Evolutionary conservation across 306 rosid species (phyloP), one percentile per base, ranked within the genome.

Genomic region (Cotoneaster glaucophyllus): DNA sequence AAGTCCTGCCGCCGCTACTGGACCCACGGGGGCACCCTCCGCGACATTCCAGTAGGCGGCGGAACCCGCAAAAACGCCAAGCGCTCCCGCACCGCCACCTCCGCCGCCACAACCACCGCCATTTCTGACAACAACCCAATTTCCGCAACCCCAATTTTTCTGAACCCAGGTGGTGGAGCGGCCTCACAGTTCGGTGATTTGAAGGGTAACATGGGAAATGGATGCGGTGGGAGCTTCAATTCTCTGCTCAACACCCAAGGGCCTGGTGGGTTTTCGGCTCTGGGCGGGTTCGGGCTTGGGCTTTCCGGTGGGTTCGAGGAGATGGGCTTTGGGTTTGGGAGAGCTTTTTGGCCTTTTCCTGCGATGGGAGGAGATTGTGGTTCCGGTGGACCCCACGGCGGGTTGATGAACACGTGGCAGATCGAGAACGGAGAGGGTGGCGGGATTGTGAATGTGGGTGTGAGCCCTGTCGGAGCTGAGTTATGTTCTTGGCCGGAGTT

Each of bases 1-100:
- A 95, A 95, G 80, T 74, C 93, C 58, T 95, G 99, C 84, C 97
- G 99, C n/a, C 97, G 99, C 28, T 95, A 95, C 81, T 95, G 99
- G 99, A 95, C 99, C 5, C 97, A 92, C 24, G 99, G 99, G 0
- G 99, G 99, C 9, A 92, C 99, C 3, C 99, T 95, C 54, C 97
- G 99, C 0, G 98, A 95, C 79, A 95, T 95, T 56, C 99, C 99
- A 6, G 85, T 95, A 52, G 99, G 99, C 3, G 99, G 99, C 1
- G 99, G 98, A 2, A 86, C 87, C 58, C 90, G 99, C 3, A 95
- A 92, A 74, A 95, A 89, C 75, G 96, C 98, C 17, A 92, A 95
- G 77, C 96, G 99, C 69, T 90, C 93, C 6, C 96, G 99, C n/a
- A 88, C 91, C 2, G 54, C 84, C 50, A 1, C 82, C 5, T 1